Evolutionary conservation across 148 eudicot genomes (phyloP), one percentile per base, ranked within the genome.

Genomic region (Limonium bicolor): DNA sequence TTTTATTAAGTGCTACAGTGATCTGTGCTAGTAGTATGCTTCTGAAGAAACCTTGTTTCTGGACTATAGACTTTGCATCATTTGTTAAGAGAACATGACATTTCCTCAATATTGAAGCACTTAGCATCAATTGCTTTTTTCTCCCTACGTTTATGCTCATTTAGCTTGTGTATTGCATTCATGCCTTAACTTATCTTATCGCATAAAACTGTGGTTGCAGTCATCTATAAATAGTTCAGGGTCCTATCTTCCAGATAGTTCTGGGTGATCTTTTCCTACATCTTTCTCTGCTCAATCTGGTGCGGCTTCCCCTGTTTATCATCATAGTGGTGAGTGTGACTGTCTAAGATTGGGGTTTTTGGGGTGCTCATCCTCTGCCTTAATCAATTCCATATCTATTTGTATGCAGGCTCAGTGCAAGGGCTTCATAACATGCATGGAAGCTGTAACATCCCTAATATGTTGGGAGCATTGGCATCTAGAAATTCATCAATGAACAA

Each of bases 391-490:
- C 7, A 36, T 16, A 19, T 7, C 44, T 27, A 41, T 36, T 52
- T 34, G 27, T 34, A 41, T 50, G 12, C 59, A 82, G 94, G 94
- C 65, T 44, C 53, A 49, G 59, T 69, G 43, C 74, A 76, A 58
- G 84, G 86, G 36, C 59, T 73, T 43, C 76, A 69, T 58, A 87
- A 66, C 48, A 73, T 82, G 50, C 96, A 82, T 74, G 94, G 94
- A 43, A 78, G 68, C 28, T 87, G 69, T 46, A 79, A 76, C 61
- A 70, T 79, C 38, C 80, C 86, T 35, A 87, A 74, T 60, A 73
- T 79, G 67, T 70, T 73, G 9, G 80, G 81, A 23, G 52, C 85
- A 37, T 82, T 87, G 44, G 64, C 85, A 9, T 87, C 96, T 17
- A 74, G 96, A 64, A 87, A 71, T 57, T 62, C 94, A 26, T 48